A percentile compares a stretch with the other conserved stretches of the same genome.
These are phyloP conservation scores for Chlorella sp. DNA, from an alignment of 139 green algal genomes.

Conservation along the genomic window DNA sequence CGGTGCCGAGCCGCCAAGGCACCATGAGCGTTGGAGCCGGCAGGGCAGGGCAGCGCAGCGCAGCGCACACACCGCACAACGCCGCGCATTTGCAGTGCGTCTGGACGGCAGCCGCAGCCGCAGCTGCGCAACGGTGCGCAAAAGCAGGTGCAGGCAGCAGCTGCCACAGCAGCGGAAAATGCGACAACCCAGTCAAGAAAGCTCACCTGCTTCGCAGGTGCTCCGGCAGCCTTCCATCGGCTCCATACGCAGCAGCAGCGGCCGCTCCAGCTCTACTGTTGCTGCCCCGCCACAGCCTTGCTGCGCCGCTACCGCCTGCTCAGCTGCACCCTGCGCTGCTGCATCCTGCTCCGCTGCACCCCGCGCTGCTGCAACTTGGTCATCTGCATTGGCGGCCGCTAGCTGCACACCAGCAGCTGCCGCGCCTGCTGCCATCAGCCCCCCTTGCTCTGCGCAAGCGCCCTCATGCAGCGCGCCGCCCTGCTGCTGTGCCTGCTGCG, in stretches of 20 bases:
- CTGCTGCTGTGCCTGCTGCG: not conserved
- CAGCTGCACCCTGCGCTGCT: too few species aligned
- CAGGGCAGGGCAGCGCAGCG: not conserved
- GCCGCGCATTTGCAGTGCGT: not conserved
- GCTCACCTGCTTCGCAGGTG: slow-evolving; percentile 15
- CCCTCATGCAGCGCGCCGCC: not conserved
- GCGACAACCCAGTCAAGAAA: not conserved
- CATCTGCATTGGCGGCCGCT: too few species aligned
- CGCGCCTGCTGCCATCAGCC: not conserved
- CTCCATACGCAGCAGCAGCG: slow-evolving; percentile 18
- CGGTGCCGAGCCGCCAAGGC: too few species aligned
- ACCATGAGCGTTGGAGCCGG: too few species aligned
- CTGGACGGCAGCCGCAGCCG: not conserved
- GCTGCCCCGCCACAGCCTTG: not conserved
- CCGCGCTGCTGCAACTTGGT: not conserved
- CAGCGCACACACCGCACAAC: not conserved
- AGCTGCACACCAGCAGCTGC: too few species aligned
- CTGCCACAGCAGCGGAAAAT: not conserved
- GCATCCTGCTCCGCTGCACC: not conserved
- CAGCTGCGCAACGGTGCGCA: too few species aligned
- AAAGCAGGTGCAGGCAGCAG: not conserved
- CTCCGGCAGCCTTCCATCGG: slow-evolving; percentile 13
- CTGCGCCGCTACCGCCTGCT: not conserved
- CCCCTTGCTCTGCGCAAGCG: not conserved
- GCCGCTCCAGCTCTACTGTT: not conserved